phyloP scores from a whole-genome alignment of 2,329 filamentous ascomycete species.

The Fusarium tjaetaba region DNA sequence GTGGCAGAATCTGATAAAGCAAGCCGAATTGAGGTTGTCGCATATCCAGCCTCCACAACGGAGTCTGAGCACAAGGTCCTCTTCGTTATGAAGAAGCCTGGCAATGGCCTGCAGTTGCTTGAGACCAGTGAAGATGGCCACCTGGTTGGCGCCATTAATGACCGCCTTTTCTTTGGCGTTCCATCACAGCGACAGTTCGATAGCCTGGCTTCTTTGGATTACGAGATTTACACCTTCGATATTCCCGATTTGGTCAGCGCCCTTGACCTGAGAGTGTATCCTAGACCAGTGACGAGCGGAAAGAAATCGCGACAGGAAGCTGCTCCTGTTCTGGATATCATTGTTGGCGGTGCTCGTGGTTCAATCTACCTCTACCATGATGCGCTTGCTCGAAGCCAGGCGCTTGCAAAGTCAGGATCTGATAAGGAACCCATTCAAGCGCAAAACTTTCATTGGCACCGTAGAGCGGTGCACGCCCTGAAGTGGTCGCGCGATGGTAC shows the following conservation, averaged over 20 bases:
- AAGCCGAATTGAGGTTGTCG: conserved; percentile 53
- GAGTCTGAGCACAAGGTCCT: conserved; percentile 49
- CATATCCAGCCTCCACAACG: conserved; percentile 53
- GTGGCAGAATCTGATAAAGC: conserved; percentile 56
- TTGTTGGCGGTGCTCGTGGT: conserved; percentile 80
- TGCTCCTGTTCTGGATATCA: conserved; percentile 71
- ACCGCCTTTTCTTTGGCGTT: conserved; percentile 50
- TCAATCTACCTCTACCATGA: conserved; percentile 85
- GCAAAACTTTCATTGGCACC: conserved; percentile 89
- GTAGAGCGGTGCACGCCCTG: conserved; percentile 80
- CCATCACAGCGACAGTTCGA: conserved; percentile 36
- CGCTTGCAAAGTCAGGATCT: conserved; percentile 50
- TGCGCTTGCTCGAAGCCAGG: conserved; percentile 68
- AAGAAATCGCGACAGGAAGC: conserved; percentile 43
- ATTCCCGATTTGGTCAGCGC: conserved; percentile 72
- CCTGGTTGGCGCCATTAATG: conserved; percentile 57
- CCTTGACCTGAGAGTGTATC: conserved; percentile 67
- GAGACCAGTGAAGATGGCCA: conserved; percentile 64
- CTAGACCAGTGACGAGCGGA: conserved; percentile 25
- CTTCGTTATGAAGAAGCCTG: conserved; percentile 50
- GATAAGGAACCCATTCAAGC: conserved; percentile 63
- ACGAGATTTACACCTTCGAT: conserved; percentile 68
- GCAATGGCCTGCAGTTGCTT: conserved; percentile 54
- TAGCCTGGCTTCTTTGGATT: conserved; percentile 50
- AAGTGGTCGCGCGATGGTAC: conserved; percentile 94